phyloP scores from a whole-genome alignment of 352 stramenopile species.

The Phytophthora cryptogea region DNA sequence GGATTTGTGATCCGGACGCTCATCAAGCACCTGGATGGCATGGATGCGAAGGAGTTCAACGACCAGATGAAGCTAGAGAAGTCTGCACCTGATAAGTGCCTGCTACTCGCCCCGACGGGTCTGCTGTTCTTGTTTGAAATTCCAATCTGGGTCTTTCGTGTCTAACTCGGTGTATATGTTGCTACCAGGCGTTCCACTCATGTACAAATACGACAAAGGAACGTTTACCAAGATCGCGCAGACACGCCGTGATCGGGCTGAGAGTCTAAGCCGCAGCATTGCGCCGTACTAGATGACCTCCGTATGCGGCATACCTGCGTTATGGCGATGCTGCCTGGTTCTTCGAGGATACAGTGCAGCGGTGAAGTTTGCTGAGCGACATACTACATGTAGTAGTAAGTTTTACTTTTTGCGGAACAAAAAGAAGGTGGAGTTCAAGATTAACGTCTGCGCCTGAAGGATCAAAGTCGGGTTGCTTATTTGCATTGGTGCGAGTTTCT shows the following conservation, averaged over 20 bases:
- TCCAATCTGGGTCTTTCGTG: not conserved
- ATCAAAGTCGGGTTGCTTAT: slow-evolving; percentile 31
- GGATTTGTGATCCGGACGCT: slow-evolving; percentile 87
- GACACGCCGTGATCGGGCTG: slow-evolving; percentile 69
- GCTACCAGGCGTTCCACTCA: slow-evolving; percentile 68
- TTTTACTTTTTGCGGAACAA: slow-evolving; percentile 11
- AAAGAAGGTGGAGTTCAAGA: slow-evolving; percentile 15
- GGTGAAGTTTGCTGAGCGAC: not conserved
- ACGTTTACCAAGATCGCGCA: slow-evolving; percentile 74
- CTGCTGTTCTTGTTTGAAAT: slow-evolving; percentile 2
- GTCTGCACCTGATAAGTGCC: slow-evolving; percentile 69
- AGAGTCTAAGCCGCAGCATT: slow-evolving; percentile 72
- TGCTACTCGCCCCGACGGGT: slow-evolving; percentile 78
- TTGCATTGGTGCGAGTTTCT: slow-evolving; percentile 30
- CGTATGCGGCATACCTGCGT: slow-evolving; percentile 1
- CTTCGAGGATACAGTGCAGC: slow-evolving; percentile 18
- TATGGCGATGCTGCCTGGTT: not conserved
- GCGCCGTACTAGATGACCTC: slow-evolving; percentile 62
- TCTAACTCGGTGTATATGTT: slow-evolving; percentile 12
- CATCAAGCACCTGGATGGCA: slow-evolving; percentile 83
- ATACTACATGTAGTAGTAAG: no score
- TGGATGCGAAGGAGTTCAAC: slow-evolving; percentile 76
- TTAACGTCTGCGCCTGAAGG: slow-evolving; percentile 16
- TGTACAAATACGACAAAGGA: slow-evolving; percentile 84
- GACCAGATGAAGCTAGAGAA: slow-evolving; percentile 88